These are phyloP conservation scores for Aspergillus neotritici DNA, from an alignment of 2,329 filamentous ascomycete species.

Conservation along the genomic window DNA sequence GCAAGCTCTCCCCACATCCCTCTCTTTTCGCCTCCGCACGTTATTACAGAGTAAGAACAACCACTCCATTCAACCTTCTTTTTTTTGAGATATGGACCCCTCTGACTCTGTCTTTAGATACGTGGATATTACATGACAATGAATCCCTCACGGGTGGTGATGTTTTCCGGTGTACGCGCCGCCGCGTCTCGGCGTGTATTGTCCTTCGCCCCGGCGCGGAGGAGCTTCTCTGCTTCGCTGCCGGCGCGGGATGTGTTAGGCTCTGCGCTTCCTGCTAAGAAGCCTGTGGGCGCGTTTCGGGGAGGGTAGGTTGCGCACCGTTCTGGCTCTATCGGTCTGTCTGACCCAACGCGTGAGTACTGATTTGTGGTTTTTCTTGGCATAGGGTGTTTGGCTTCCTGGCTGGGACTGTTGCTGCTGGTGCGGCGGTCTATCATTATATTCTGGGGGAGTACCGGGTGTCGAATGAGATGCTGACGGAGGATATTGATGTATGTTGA, in stretches of 20 bases:
- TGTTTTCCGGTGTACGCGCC: slow-evolving; percentile 16
- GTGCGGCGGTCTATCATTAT: slow-evolving; percentile 83
- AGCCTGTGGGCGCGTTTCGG: slow-evolving; percentile 65
- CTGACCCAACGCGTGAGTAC: background rate
- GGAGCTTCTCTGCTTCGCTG: slow-evolving; percentile 35
- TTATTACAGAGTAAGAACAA: slow-evolving; percentile 2
- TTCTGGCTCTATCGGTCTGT: background rate
- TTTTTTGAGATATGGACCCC: slow-evolving; percentile 5
- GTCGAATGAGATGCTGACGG: slow-evolving; percentile 85
- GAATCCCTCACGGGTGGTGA: slow-evolving; percentile 11
- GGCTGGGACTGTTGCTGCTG: slow-evolving; percentile 72
- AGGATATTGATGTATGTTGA: slow-evolving; percentile 86
- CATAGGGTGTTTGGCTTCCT: slow-evolving; percentile 85
- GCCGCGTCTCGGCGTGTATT: slow-evolving; percentile 14
- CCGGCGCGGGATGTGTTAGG: slow-evolving; percentile 32
- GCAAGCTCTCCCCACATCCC: slow-evolving; percentile 7
- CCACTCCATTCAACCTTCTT: slow-evolving; percentile 1
- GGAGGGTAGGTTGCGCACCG: slow-evolving; percentile 55
- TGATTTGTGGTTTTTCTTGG: slow-evolving; percentile 6
- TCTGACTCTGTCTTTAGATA: slow-evolving; percentile 1
- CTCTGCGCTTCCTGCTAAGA: slow-evolving; percentile 50
- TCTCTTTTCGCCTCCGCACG: slow-evolving; percentile 1
- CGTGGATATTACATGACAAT: slow-evolving; percentile 4
- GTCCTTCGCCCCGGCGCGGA: slow-evolving; percentile 16
- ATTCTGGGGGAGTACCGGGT: slow-evolving; percentile 88